Conservation (phyloP, 768 basidiomycete species). For the Neoboletus magnificus region DNA sequence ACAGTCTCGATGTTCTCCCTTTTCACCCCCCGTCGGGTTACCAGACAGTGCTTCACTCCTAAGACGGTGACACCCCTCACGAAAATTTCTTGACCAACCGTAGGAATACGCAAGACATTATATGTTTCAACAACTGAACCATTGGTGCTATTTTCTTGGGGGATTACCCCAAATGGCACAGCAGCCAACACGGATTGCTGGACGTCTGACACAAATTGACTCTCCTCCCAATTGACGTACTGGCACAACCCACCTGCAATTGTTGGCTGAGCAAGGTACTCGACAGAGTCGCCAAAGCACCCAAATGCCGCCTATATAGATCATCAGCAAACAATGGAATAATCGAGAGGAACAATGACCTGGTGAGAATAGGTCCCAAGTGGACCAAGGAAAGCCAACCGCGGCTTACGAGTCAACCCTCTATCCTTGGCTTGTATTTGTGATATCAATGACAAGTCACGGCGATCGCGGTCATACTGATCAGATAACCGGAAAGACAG, state of each 20-base stretch:
- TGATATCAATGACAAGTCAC: constrained; percentile 47
- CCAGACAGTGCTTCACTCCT: constrained; percentile 64
- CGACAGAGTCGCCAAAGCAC: constrained; percentile 42
- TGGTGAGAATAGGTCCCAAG: constrained; percentile 72
- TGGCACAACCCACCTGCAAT: constrained; percentile 37
- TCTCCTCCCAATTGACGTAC: not conserved
- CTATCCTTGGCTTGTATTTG: constrained; percentile 60
- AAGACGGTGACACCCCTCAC: constrained; percentile 60
- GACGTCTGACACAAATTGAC: constrained; percentile 44
- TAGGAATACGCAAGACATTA: constrained; percentile 50
- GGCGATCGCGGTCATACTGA: constrained; percentile 72
- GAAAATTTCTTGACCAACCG: constrained; percentile 41
- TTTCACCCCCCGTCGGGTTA: constrained; percentile 57
- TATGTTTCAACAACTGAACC: constrained; percentile 76
- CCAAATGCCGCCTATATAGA: constrained; percentile 43
- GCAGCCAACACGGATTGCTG: constrained; percentile 48
- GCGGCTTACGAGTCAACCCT: constrained; percentile 48
- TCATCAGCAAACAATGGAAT: constrained; percentile 21
- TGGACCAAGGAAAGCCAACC: constrained; percentile 61
- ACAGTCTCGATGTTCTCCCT: constrained; percentile 54
- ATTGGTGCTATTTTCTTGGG: constrained; percentile 77
- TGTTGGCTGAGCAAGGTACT: constrained; percentile 40
- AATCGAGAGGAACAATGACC: constrained; percentile 27
- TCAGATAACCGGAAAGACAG: constrained; percentile 66
- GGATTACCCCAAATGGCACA: constrained; percentile 58